Evolutionary conservation across 2,329 filamentous ascomycete species (phyloP), one percentile per base, ranked within the genome.

Genomic region (Scedosporium apiospermum): DNA sequence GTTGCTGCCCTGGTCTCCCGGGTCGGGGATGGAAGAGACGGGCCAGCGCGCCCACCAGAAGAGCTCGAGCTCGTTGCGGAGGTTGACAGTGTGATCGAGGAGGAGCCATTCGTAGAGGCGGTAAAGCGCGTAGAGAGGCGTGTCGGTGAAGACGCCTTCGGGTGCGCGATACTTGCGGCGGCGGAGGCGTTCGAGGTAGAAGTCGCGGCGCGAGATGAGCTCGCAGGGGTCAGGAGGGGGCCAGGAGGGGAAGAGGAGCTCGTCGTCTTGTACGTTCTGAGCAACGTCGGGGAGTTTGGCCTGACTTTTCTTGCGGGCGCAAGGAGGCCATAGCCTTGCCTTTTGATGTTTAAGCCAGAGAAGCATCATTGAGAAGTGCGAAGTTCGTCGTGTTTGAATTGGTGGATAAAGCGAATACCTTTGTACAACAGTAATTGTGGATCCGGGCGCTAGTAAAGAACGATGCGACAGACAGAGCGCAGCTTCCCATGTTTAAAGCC

Each of bases 1-100:
- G 30, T 34, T 34, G 42, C 63, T 63, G 42, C 57, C 59, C 26
- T 63, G 53, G n/a, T 63, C 63, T 18, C 42, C 42, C 14, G 42
- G 60, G 57, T 65, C 65, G 10, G 65, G 65, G 18, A 65, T 65
- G 60, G 55, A 57, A 10, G 62, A 55, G n/a, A 65, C 65, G 38
- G 60, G 63, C 65, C 63, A 65, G 6, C 61, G 60, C 14, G 49
- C 26, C 64, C 64, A 64, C 64, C 65, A 65, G 53, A 66, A 64
- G n/a, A 61, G 21, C 60, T 65, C 65, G 16, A 65, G 62, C 62
- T 65, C 62, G 62, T 65, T 65, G 49, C 62, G 60, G 42, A 46
- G 42, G 42, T 46, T 46, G 14, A 46, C 42, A 18, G 30, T 57
- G 49, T 60, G 46, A 58, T 57, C 61, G 16, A 59, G 55, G 60